Evolutionary conservation across 2,329 filamentous ascomycete species (phyloP), one percentile per base, ranked within the genome.

Genomic region (Achaetomium macrosporum): DNA sequence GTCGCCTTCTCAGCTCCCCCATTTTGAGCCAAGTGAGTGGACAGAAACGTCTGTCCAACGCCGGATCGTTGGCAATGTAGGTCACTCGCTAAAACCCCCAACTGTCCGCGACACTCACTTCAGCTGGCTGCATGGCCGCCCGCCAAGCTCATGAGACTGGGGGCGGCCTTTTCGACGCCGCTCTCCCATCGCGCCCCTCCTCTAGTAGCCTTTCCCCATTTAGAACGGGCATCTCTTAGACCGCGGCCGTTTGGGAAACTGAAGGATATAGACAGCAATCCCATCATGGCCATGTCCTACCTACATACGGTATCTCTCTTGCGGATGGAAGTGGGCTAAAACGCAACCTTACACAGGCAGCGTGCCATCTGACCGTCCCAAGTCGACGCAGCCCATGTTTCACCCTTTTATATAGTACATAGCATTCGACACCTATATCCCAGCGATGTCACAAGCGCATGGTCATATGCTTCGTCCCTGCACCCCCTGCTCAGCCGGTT

Each of bases 371-470:
- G 11, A 10, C 40, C 35, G 35, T 39, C 43, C 16, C 12, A 17
- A 12, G 42, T 16, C 37, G 42, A 16, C 16, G 29, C 31, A 13
- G 35, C 19, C 43, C 48, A 42, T 58, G 59, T 61, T 61, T 61
- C 59, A 59, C 49, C 49, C 42, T 50, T 42, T 33, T n/a, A 36
- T 37, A n/a, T 8, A n/a, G 13, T 8, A 31, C 30, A 31, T 31
- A 15, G 25, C 40, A 42, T 47, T 50, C 50, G 41, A n/a, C 13
- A 48, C 41, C 12, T 48, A 25, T 25, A 25, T 25, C 4, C 29
- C 13, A 17, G 42, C 29, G 30, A 42, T 40, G 45, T 45, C 46
- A 48, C 40, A 54, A 53, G 54, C 47, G 54, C 57, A 54, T 57
- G 54, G 58, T 58, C 57, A 53, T 17, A 40, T 25, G 16, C 42